Percentiles rank a stretch among this genome's conserved stretches.
phyloP scores from a whole-genome alignment of 1,284 basidiomycete genomes.

The Puccinia polysora region DNA sequence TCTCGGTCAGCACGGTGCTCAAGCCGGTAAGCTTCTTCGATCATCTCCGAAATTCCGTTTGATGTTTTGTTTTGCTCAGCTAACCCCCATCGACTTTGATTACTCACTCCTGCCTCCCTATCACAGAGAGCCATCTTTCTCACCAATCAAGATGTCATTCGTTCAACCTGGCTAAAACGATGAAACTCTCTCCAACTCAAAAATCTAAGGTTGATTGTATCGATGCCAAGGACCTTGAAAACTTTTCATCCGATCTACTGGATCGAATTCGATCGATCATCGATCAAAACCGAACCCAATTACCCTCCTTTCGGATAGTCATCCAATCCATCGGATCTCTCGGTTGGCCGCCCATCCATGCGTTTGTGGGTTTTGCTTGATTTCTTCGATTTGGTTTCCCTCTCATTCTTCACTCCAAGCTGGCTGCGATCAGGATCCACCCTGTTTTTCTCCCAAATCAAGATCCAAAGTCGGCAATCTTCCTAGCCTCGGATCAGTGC shows the following conservation, averaged over 20 bases:
- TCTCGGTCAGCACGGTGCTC: slow-evolving; percentile 29
- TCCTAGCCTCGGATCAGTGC: no score
- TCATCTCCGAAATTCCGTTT: not conserved
- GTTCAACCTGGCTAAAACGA: slow-evolving; percentile 28
- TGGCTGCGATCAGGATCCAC: not conserved
- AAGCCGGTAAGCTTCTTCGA: slow-evolving; percentile 18
- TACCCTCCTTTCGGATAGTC: slow-evolving; percentile 25
- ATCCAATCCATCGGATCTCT: slow-evolving; percentile 31
- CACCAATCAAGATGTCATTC: slow-evolving; percentile 29
- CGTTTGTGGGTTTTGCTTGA: slow-evolving; percentile 5
- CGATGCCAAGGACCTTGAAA: slow-evolving; percentile 5
- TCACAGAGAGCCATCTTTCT: slow-evolving; percentile 15
- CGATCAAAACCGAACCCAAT: not conserved
- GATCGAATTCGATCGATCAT: not conserved
- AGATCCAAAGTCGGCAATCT: no score
- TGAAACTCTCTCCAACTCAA: slow-evolving; percentile 27
- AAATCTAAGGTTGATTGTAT: slow-evolving; percentile 1
- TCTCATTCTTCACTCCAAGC: no score
- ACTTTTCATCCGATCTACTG: not conserved
- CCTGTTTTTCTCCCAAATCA: no score
- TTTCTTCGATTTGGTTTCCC: no score
- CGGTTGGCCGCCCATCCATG: slow-evolving; percentile 24
- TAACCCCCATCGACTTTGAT: no score
- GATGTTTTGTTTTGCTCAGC: not conserved
- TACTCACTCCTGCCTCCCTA: no score